Evolutionary conservation across 2,329 filamentous ascomycete species (phyloP).

Genomic region (Xylaria sp.): DNA sequence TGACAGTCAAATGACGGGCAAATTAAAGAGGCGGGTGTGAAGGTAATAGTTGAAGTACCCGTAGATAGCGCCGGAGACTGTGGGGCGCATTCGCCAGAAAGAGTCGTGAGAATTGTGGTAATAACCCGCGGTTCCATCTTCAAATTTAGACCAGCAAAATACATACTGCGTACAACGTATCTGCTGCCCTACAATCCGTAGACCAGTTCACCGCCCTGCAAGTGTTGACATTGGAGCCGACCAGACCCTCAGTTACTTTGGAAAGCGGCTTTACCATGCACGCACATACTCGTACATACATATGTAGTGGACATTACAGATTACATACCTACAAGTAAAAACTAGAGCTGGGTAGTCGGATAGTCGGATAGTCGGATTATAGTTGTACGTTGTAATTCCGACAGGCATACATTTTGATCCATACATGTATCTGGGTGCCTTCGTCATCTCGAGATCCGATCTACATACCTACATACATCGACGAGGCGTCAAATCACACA

Average conservation of each 20-base stretch:
- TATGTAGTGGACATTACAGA: no score
- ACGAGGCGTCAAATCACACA: conserved; percentile 27
- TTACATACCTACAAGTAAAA: neutral
- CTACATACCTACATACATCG: conserved; percentile 25
- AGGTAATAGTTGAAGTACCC: neutral
- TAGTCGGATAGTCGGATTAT: no score
- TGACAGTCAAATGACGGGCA: neutral
- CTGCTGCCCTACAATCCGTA: neutral
- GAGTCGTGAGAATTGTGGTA: no score
- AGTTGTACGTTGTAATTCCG: no score
- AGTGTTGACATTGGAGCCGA: neutral
- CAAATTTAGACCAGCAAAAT: neutral
- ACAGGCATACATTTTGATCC: no score
- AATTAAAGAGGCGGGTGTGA: neutral
- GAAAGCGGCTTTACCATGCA: neutral
- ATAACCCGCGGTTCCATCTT: neutral
- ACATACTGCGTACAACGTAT: neutral
- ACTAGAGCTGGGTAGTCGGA: no score
- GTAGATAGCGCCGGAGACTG: neutral
- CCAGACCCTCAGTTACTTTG: neutral
- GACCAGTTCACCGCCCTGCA: neutral
- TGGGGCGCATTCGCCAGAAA: no score
- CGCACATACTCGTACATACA: no score
- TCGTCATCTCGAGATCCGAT: conserved; percentile 13
- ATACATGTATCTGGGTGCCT: neutral